Percentiles rank a stretch among this genome's conserved stretches.
Conservation (phyloP, 2,329 filamentous ascomycete genomes). For the Diaporthe destruens region DNA sequence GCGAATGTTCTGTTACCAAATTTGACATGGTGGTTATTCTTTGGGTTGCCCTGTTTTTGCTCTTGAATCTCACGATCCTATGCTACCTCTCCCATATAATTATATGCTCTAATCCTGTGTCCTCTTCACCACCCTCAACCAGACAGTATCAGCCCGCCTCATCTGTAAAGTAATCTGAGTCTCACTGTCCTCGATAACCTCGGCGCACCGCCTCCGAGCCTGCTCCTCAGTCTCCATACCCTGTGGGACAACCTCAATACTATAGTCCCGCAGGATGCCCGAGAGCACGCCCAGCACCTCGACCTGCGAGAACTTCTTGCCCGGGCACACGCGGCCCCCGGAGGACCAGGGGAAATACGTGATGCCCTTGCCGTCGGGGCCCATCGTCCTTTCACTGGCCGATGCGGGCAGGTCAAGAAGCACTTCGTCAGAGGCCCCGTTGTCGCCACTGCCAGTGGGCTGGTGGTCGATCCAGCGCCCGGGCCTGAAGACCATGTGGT, state of each 20-base stretch:
- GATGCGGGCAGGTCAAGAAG: background rate
- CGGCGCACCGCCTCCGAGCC: background rate
- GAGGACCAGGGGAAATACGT: constrained; percentile 2
- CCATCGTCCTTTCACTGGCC: background rate
- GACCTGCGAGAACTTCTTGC: constrained; percentile 17
- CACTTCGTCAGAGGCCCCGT: background rate
- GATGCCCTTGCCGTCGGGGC: background rate
- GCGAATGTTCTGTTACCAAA: background rate
- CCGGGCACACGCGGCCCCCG: background rate
- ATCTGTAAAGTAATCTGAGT: constrained; percentile 21
- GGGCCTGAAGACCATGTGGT: background rate
- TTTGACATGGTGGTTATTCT: too few species aligned
- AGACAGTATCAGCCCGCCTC: background rate
- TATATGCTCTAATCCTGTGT: background rate
- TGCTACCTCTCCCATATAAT: too few species aligned
- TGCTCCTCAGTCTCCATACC: background rate
- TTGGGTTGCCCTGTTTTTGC: too few species aligned
- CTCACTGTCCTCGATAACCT: constrained; percentile 1
- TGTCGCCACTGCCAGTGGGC: too few species aligned
- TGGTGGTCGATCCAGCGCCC: constrained; percentile 51
- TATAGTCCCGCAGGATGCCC: background rate
- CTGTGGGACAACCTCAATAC: background rate
- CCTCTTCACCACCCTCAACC: background rate
- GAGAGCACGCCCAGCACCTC: background rate
- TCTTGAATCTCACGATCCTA: too few species aligned